These are phyloP conservation scores for Backusella tarrabulga DNA, from an alignment of 192 early-diverging fungal species.

Conservation along the genomic window DNA sequence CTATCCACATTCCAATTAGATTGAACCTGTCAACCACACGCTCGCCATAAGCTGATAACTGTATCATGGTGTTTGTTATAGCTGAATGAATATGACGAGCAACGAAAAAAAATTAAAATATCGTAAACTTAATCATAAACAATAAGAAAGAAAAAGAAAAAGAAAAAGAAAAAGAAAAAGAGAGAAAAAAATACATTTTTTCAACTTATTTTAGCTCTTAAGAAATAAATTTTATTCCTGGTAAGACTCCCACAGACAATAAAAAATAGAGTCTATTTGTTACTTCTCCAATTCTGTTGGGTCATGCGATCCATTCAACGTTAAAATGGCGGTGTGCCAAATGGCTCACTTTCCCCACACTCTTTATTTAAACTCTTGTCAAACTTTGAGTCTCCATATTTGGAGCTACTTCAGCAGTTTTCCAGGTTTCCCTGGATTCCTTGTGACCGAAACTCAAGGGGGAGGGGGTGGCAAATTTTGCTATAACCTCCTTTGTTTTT, in stretches of 20 bases:
- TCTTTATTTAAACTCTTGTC: background rate
- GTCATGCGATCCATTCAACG: background rate
- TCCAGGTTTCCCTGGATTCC: background rate
- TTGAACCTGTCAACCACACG: slow-evolving; percentile 32
- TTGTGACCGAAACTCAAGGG: background rate
- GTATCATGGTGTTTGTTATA: slow-evolving; percentile 19
- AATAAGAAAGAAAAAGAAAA: background rate
- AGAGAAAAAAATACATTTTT: background rate
- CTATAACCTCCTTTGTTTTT: background rate
- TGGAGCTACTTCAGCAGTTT: slow-evolving; percentile 1
- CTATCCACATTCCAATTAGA: slow-evolving; percentile 32
- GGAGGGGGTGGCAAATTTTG: background rate
- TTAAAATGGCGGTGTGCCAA: background rate
- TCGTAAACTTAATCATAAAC: background rate
- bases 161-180: background rate
- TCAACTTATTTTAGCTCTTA: background rate
- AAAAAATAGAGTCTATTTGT: background rate
- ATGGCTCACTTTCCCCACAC: background rate
- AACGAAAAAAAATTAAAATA: background rate
- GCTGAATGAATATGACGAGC: slow-evolving; percentile 3
- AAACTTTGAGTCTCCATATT: background rate
- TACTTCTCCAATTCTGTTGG: background rate
- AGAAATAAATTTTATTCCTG: background rate
- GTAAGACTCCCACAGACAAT: background rate
- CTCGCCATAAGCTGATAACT: slow-evolving; percentile 27